A percentile compares a stretch with the other conserved stretches of the same genome.
phyloP scores from a whole-genome alignment of 164 flowering plant genomes.

The Macadamia tetraphylla region DNA sequence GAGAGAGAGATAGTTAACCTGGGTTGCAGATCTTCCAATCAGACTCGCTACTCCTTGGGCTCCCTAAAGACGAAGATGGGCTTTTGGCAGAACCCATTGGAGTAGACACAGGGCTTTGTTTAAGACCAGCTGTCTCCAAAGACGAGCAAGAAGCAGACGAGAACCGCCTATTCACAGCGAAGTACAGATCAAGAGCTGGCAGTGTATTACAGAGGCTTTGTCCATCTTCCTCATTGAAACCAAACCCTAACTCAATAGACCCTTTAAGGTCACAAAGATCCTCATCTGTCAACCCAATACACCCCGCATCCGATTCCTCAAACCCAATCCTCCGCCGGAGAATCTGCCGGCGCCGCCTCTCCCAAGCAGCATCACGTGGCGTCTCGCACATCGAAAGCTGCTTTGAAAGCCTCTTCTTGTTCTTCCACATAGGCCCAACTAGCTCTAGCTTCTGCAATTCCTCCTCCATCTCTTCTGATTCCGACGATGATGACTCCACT shows the following conservation, averaged over 20 bases:
- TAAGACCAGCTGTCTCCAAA: no score
- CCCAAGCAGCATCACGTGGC: slow-evolving; percentile 75
- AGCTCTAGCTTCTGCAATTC: slow-evolving; percentile 36
- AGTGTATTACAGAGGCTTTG: slow-evolving; percentile 61
- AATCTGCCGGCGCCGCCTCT: slow-evolving; percentile 59
- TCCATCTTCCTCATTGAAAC: slow-evolving; percentile 69
- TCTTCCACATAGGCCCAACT: slow-evolving; percentile 33
- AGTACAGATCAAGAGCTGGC: slow-evolving; percentile 87
- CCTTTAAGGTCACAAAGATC: slow-evolving; percentile 81
- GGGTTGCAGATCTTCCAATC: slow-evolving; percentile 81
- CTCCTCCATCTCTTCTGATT: slow-evolving; percentile 24
- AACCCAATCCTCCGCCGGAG: slow-evolving; percentile 25
- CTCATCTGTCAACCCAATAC: slow-evolving; percentile 56
- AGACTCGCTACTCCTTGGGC: slow-evolving; percentile 44
- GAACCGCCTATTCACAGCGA: slow-evolving; percentile 68
- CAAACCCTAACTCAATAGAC: slow-evolving; percentile 83
- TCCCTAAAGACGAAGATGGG: slow-evolving; percentile 41
- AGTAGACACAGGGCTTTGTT: slow-evolving; percentile 42
- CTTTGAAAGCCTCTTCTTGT: slow-evolving; percentile 42
- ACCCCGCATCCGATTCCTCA: slow-evolving; percentile 7
- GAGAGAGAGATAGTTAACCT: slow-evolving; percentile 17
- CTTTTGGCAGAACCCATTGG: slow-evolving; percentile 26
- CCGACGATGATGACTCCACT: no score
- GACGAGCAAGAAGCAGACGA: slow-evolving; percentile 13
- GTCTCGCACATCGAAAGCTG: slow-evolving; percentile 77